These are phyloP conservation scores for Yarrowia osloensis DNA, from an alignment of 805 yeast species.

Conservation along the genomic window DNA sequence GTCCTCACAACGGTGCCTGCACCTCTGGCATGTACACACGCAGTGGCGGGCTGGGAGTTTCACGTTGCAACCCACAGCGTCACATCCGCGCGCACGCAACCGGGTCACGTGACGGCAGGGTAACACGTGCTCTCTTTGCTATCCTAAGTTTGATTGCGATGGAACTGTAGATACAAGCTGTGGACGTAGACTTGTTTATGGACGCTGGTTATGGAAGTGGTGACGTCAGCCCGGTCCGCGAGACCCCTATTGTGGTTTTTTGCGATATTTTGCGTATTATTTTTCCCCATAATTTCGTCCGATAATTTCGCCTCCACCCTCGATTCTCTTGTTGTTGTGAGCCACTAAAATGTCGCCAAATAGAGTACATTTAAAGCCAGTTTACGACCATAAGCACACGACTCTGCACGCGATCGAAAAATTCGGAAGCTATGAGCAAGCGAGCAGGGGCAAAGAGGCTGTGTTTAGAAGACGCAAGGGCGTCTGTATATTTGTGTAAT, in stretches of 20 bases:
- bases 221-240: no score
- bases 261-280: no score
- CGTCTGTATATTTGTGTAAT: no score
- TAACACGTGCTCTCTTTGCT: constrained; percentile 4
- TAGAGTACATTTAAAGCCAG: constrained; percentile 23
- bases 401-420: constrained; percentile 30
- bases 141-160: constrained; percentile 12
- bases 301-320: no score
- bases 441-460: not conserved
- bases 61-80: not conserved
- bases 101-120: constrained; percentile 20
- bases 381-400: constrained; percentile 25
- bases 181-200: no score
- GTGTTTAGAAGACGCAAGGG: no score
- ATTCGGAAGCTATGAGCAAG: not conserved
- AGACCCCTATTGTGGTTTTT: no score
- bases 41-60: not conserved
- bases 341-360: constrained; percentile 22
- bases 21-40: not conserved
- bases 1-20: constrained; percentile 6
- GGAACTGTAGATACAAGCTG: no score
- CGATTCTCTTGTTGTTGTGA: not conserved
- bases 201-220: no score
- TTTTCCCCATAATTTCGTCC: no score
- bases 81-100: not conserved